Percentiles rank a stretch among this genome's conserved stretches.
Evolutionary conservation across 352 stramenopile species (phyloP).

Genomic region (Globisporangium alternatum): DNA sequence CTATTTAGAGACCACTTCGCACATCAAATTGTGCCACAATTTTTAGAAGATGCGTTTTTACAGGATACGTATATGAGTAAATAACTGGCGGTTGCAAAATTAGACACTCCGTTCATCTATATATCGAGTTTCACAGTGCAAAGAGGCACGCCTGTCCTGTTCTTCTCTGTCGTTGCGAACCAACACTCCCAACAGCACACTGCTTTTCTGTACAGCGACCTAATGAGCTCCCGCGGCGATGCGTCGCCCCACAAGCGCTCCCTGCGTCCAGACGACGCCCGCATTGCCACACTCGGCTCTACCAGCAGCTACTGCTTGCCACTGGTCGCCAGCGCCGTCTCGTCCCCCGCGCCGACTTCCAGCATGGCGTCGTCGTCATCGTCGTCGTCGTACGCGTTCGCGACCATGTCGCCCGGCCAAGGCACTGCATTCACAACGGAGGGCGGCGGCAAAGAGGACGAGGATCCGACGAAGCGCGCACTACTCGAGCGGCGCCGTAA

Average conservation of each 20-base stretch:
- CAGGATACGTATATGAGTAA: not conserved
- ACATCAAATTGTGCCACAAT: not conserved
- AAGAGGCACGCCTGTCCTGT: not conserved
- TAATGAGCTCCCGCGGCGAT: not conserved
- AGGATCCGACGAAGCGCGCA: not conserved
- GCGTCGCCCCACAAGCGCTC: no score
- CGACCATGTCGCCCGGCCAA: slow-evolving; percentile 11
- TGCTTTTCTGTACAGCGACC: not conserved
- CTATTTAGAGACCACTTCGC: not conserved
- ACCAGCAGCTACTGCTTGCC: not conserved
- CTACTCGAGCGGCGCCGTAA: slow-evolving; percentile 18
- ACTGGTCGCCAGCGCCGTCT: not conserved
- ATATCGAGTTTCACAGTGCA: not conserved
- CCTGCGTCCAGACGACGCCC: not conserved
- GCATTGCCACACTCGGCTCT: not conserved
- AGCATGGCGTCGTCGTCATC: not conserved
- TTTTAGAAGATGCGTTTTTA: not conserved
- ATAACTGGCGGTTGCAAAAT: not conserved
- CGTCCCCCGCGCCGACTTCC: not conserved
- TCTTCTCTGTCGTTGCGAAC: not conserved
- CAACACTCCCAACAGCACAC: not conserved
- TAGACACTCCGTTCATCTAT: no score
- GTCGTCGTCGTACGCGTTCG: slow-evolving; percentile 15
- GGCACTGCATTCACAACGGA: not conserved
- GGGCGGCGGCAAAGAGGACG: not conserved